These are phyloP conservation scores for Scenedesmus sp. DNA, from an alignment of 163 green algal genomes.

Conservation along the genomic window DNA sequence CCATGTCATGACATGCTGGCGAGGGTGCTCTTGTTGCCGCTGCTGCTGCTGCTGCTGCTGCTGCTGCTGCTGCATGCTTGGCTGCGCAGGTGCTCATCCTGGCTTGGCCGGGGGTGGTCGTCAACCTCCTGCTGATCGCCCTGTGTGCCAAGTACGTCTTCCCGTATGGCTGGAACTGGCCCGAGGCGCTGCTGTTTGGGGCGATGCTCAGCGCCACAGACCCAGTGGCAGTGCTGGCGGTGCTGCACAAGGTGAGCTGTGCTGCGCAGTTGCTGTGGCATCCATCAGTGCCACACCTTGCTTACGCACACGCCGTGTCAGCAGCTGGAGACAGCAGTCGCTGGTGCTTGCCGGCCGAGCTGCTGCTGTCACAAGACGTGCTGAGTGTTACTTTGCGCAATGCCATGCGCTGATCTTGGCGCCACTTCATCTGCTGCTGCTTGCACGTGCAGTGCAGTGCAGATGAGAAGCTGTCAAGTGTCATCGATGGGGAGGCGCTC, in stretches of 20 bases:
- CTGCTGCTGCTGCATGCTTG: too few species aligned
- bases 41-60: too few species aligned
- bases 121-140: conserved; percentile 62
- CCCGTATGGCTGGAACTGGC: conserved; percentile 77
- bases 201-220: conserved; percentile 74
- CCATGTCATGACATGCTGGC: too few species aligned
- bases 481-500: conserved; percentile 81
- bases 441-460: conserved; percentile 52
- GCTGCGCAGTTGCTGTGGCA: too few species aligned
- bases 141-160: conserved; percentile 69
- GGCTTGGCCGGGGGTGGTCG: conserved; percentile 66
- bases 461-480: conserved; percentile 58
- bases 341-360: too few species aligned
- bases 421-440: background rate
- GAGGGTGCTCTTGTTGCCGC: too few species aligned
- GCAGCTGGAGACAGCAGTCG: too few species aligned
- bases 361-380: background rate
- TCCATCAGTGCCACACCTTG: too few species aligned
- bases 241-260: conserved; percentile 26
- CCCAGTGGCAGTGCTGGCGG: conserved; percentile 73
- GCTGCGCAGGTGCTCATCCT: background rate
- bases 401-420: too few species aligned
- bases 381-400: too few species aligned
- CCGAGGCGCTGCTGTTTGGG: conserved; percentile 54
- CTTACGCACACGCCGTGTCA: too few species aligned